phyloP scores from a whole-genome alignment of 164 flowering plant species.

The Sextonia rubra region DNA sequence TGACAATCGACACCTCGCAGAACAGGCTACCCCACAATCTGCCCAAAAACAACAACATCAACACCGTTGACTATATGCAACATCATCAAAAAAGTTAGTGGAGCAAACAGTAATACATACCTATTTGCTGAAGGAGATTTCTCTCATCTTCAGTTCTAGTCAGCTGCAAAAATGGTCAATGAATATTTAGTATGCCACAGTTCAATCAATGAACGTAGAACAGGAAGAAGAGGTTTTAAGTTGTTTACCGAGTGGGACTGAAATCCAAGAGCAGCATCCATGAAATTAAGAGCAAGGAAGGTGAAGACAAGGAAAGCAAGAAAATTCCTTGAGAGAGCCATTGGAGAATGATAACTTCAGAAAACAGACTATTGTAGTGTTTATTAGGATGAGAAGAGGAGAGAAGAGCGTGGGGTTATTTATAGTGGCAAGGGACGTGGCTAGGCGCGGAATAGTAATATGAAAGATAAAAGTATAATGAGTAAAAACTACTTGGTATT shows the following conservation, averaged over 20 bases:
- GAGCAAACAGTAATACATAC: background rate
- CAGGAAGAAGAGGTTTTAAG: background rate
- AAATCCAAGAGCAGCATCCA: background rate
- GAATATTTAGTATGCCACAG: background rate
- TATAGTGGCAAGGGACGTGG: background rate
- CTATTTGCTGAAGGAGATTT: background rate
- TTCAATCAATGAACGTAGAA: background rate
- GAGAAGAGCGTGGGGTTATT: background rate
- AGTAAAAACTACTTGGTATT: too few species aligned
- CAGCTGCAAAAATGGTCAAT: background rate
- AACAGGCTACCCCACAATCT: slow-evolving; percentile 26
- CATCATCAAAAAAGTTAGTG: background rate
- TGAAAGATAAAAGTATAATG: too few species aligned
- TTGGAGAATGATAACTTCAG: too few species aligned
- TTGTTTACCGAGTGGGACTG: background rate
- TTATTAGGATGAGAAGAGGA: background rate
- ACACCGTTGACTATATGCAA: background rate
- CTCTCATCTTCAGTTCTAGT: background rate
- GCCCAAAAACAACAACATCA: background rate
- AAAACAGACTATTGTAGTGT: too few species aligned
- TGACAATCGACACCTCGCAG: slow-evolving; percentile 24
- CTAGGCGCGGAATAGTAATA: background rate
- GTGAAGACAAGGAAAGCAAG: background rate
- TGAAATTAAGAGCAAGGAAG: background rate
- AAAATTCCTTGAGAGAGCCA: background rate